Percentiles rank a stretch among this genome's conserved stretches.
Evolutionary conservation across 2,329 filamentous ascomycete species (phyloP).

Genomic region (Nigrograna mackinnonii): DNA sequence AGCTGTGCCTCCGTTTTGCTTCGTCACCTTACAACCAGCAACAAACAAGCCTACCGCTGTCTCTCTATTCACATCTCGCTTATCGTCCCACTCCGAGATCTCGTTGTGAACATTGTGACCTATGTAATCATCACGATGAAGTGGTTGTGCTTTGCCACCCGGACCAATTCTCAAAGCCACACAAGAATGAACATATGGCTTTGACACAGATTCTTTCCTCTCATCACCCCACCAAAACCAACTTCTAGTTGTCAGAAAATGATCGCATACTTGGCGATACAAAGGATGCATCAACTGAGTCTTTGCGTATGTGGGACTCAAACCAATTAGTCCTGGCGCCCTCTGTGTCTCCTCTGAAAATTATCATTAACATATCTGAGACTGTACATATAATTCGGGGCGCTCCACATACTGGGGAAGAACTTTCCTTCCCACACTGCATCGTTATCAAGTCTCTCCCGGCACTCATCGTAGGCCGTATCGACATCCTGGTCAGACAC

Average conservation of each 20-base stretch:
- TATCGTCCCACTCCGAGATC: slow-evolving; percentile 19
- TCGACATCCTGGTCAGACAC: slow-evolving; percentile 22
- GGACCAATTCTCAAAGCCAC: slow-evolving; percentile 30
- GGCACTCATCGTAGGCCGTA: slow-evolving; percentile 23
- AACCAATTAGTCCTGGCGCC: slow-evolving; percentile 34
- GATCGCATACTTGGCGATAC: slow-evolving; percentile 29
- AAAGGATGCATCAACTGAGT: too few relatives aligned
- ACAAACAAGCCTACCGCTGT: slow-evolving; percentile 32
- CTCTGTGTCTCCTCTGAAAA: too few relatives aligned
- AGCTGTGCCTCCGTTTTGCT: slow-evolving; percentile 39
- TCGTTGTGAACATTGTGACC: slow-evolving; percentile 34
- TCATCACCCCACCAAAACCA: too few relatives aligned
- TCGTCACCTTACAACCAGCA: slow-evolving; percentile 26
- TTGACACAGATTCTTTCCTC: slow-evolving; percentile 18
- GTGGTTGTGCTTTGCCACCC: slow-evolving; percentile 29
- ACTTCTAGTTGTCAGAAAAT: slow-evolving; percentile 18
- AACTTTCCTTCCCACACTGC: slow-evolving; percentile 11
- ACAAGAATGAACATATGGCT: slow-evolving; percentile 30
- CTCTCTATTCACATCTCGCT: slow-evolving; percentile 12
- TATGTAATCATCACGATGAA: slow-evolving; percentile 39
- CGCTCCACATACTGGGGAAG: too few relatives aligned
- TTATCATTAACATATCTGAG: slow-evolving; percentile 25
- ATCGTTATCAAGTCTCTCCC: slow-evolving; percentile 7
- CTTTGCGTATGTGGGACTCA: slow-evolving; percentile 25
- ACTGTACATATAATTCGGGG: too few relatives aligned